Base-by-base conservation (phyloP, 176 grass and related monocot genomes). In the Pontederia crassipes region DNA sequence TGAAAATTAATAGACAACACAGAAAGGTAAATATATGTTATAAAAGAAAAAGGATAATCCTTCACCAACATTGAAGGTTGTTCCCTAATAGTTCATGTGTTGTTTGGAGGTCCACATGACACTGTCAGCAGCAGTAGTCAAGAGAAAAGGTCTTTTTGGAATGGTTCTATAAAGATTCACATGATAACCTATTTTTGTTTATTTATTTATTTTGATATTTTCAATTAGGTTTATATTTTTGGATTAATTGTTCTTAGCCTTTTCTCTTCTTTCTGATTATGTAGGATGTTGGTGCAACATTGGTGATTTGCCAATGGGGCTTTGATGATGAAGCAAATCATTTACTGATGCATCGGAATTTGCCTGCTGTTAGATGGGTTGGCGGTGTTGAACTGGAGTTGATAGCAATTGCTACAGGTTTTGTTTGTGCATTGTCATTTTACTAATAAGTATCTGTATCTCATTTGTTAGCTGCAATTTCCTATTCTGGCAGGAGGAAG, bases 291-390 rank as follows among this genome's bases (percentile, higher is more conserved):
- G 93, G 93, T 55, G 84, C 93, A 59, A 98, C 93, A 57, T 70
- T 98, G 28, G 93, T 98, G 70, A 98, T 98, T 54, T 98, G 93
- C 58, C 93, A 98, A 18, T 98, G 93, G 93, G 93, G 93, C 61
- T 98, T 98, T 55, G 93, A 98, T 77, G 93, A 98, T 77, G 87
- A 98, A 86, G 93, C 93, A 67, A 98, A 98, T 58, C 93, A 98
- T 83, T 51, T 98, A 18, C 66, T 92, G 54, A 81, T 98, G 87
- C 77, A 89, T 35, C 83, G 87, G 68, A 88, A 98, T 75, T 61
- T 98, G 50, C 93, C 93, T 45, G 93, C 93, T 79, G 84, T 98
- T 68, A 88, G 93, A 86, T 98, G 87, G 93, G 93, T 98, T 85
- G 87, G 87, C 79, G 93, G 87, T 55, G 93, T 98, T 77, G 93